Base-by-base conservation (phyloP, 1,284 basidiomycete genomes). In the Ceratobasidium sp. region DNA sequence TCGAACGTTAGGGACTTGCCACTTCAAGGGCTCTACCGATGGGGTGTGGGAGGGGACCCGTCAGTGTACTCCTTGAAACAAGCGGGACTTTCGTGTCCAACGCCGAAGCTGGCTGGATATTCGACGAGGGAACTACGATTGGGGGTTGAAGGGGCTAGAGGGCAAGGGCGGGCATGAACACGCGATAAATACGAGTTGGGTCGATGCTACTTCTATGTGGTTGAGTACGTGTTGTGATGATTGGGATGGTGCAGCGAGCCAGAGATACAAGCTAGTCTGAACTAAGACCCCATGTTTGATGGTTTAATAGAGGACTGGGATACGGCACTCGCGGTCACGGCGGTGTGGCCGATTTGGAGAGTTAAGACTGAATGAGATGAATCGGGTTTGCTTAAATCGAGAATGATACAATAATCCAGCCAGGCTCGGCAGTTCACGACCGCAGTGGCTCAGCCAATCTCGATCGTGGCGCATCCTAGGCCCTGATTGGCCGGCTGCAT, bases 121-220 rank as follows among this genome's bases (percentile, higher is more conserved):
- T 78, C 22, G 77, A 78, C 32, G 76, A 76, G 59, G 69, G 67
- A 43, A 73, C 59, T 6, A 54, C 75, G 3, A 62, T 25, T 34
- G 77, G 77, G 4, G 77, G 77, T 69, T 78, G 75, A 74, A 71
- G 46, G 76, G 76, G 1, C 25, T 78, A 9, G 76, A 76, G 40
- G 77, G 75, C n/a, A 76, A 76, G 59, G 77, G 68, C 11, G 69
- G 62, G 0, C 76, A 78, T 44, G 44, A 56, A 34, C 71, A 75
- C 40, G 49, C 34, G 11, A 22, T 34, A 0, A 51, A 57, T 29
- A 61, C 61, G 0, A 25, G 15, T 13, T 75, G 46, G 40, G n/a
- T 44, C 1, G 61, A 75, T 9, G 46, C 49, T 19, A 75, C 71
- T 25, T 37, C 61, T 32, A 51, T 75, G 6, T 75, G 71, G 71